phyloP scores from a whole-genome alignment of 768 basidiomycete species.

The Coprinopsis sp. region DNA sequence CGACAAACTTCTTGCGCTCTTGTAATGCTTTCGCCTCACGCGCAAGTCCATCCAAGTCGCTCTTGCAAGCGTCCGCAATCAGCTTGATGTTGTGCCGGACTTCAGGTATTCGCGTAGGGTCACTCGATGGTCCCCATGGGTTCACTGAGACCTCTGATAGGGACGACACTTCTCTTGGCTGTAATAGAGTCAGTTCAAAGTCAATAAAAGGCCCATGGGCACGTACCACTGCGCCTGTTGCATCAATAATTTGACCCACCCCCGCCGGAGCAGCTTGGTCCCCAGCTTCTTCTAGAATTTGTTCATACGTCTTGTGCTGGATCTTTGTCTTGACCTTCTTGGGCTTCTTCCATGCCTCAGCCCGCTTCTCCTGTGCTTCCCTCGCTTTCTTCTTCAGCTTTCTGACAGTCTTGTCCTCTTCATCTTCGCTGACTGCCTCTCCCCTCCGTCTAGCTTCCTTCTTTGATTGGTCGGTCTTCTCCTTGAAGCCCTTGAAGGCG shows the following conservation, averaged over 20 bases:
- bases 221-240: constrained; percentile 86
- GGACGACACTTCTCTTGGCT: constrained; percentile 88
- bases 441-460: constrained; percentile 73
- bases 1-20: constrained; percentile 71
- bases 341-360: constrained; percentile 82
- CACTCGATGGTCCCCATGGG: constrained; percentile 84
- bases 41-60: constrained; percentile 83
- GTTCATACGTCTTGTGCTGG: constrained; percentile 95
- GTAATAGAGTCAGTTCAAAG: constrained; percentile 10
- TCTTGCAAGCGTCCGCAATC: constrained; percentile 77
- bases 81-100: constrained; percentile 93
- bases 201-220: background rate
- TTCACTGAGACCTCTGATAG: constrained; percentile 71
- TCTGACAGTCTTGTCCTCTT: constrained; percentile 46
- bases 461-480: constrained; percentile 83
- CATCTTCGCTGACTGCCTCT: constrained; percentile 71
- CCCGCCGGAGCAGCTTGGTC: constrained; percentile 48
- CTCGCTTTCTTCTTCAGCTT: constrained; percentile 49
- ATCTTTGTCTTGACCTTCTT: constrained; percentile 82
- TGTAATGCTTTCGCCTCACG: constrained; percentile 83
- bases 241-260: constrained; percentile 89
- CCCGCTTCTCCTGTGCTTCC: constrained; percentile 53
- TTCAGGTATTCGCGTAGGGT: constrained; percentile 89
- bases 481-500: constrained; percentile 81
- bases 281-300: constrained; percentile 87